Percentiles rank a stretch among this genome's conserved stretches.
phyloP scores from a whole-genome alignment of 2,329 filamentous ascomycete genomes.

The Penicillium sp. region DNA sequence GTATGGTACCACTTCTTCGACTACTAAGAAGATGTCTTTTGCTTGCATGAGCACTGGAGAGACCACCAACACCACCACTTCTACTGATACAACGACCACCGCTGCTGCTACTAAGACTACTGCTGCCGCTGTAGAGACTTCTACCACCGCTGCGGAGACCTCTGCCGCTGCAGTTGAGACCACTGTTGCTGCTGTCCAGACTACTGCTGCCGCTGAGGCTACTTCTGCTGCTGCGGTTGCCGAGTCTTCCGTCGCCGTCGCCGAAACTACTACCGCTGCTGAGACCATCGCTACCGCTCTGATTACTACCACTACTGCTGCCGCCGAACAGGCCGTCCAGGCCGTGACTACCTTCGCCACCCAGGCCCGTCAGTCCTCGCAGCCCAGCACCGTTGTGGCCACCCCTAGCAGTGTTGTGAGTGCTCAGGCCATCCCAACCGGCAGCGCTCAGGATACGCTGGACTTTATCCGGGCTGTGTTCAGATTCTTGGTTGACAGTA shows the following conservation, averaged over 20 bases:
- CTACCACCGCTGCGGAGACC: neutral
- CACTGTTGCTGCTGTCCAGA: neutral
- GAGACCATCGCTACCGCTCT: constrained; percentile 9
- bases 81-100: neutral
- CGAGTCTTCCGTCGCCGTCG: neutral
- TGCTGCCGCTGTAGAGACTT: neutral
- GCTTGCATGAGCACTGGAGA: constrained; percentile 31
- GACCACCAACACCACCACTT: neutral
- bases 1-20: constrained; percentile 15
- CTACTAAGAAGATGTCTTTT: constrained; percentile 34
- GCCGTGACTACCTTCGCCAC: constrained; percentile 29
- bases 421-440: constrained; percentile 21
- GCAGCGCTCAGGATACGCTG: constrained; percentile 24
- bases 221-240: neutral
- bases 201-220: neutral
- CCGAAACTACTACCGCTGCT: neutral
- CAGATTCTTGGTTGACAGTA: constrained; percentile 25
- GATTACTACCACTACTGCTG: constrained; percentile 2
- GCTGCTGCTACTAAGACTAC: neutral
- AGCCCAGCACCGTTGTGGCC: constrained; percentile 10
- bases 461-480: constrained; percentile 22
- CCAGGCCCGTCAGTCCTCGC: constrained; percentile 21
- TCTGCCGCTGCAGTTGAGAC: neutral
- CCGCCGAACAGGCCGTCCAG: neutral
- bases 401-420: constrained; percentile 14